phyloP scores from a whole-genome alignment of 2,329 filamentous ascomycete species.

The Colletotrichum navitas region DNA sequence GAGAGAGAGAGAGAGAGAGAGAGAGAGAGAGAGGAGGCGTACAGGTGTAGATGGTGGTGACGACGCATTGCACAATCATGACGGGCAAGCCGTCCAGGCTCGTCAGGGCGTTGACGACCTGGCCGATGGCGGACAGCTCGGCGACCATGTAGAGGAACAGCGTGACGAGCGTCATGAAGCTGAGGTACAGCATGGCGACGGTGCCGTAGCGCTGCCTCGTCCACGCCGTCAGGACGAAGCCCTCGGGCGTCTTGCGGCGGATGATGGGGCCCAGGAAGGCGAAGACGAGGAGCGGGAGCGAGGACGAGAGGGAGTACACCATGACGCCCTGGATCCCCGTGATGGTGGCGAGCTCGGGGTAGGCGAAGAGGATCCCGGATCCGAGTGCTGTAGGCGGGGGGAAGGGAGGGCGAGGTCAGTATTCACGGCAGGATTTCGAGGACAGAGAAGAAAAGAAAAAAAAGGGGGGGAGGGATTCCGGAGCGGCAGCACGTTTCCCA shows the following conservation, averaged over 20 bases:
- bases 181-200: constrained; percentile 78
- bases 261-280: constrained; percentile 82
- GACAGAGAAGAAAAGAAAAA: constrained; percentile 44
- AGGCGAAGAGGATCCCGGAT: constrained; percentile 85
- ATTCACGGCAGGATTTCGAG: constrained; percentile 42
- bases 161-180: constrained; percentile 82
- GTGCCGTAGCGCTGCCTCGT: constrained; percentile 82
- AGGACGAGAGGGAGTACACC: constrained; percentile 79
- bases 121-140: constrained; percentile 84
- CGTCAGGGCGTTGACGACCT: constrained; percentile 81
- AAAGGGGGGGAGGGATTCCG: constrained; percentile 55
- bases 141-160: constrained; percentile 90
- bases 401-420: constrained; percentile 56
- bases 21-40: constrained; percentile 45
- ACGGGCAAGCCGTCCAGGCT: constrained; percentile 80
- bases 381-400: constrained; percentile 72
- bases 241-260: constrained; percentile 82
- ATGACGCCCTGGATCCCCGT: constrained; percentile 83
- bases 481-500: constrained; percentile 97
- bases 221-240: constrained; percentile 89
- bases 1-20: no score
- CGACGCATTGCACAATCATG: constrained; percentile 80
- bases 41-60: constrained; percentile 90
- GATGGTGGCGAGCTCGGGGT: constrained; percentile 84
- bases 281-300: constrained; percentile 80